Evolutionary conservation across 176 grass and related monocot genomes (phyloP), one percentile per base, ranked within the genome.

Genomic region (Hyparrhenia diplandra): DNA sequence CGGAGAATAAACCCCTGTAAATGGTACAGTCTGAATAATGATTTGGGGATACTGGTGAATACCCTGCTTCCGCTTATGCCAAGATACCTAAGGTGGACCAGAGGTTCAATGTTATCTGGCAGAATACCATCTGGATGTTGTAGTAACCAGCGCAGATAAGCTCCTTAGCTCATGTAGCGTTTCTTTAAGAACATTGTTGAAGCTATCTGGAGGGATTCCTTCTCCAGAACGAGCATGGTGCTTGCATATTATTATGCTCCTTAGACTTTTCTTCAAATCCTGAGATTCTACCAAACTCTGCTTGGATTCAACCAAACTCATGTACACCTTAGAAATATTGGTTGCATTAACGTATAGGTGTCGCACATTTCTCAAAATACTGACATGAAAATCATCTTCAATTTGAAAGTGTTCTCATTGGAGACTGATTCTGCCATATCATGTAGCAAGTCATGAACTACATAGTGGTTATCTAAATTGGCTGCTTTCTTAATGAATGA

Each of bases 381-480:
- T 41, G 21, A 73, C 71, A 54, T 66, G 0, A 21, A 75, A 41
- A 62, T 79, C 23, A 88, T 82, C 57, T 87, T 85, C 84, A 43
- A 93, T 70, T 41, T 65, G 43, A 30, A 84, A 87, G 39, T 82
- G 83, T 68, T 85, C 91, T 52, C 80, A 28, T 79, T 81, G 6
- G 77, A 87, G 2, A 88, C 1, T 0, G 41, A 90, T 47, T 83
- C 77, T n/a, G 84, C 80, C 45, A 93, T 23, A 69, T 93, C 88
- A 71, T 90, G 88, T 16, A 93, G 62, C 73, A 90, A 76, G 8
- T 85, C 88, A 83, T 93, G 88, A 49, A 88, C 75, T 39, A 85
- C 41, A 88, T n/a, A n/a, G 25, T 41, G 30, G 7, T 79, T 16
- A 12, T 70, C 52, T 40, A 11, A 5, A 52, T n/a, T 67, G 31